These are phyloP conservation scores for Phytopythium montanum DNA, from an alignment of 352 stramenopile genomes.

Conservation along the genomic window DNA sequence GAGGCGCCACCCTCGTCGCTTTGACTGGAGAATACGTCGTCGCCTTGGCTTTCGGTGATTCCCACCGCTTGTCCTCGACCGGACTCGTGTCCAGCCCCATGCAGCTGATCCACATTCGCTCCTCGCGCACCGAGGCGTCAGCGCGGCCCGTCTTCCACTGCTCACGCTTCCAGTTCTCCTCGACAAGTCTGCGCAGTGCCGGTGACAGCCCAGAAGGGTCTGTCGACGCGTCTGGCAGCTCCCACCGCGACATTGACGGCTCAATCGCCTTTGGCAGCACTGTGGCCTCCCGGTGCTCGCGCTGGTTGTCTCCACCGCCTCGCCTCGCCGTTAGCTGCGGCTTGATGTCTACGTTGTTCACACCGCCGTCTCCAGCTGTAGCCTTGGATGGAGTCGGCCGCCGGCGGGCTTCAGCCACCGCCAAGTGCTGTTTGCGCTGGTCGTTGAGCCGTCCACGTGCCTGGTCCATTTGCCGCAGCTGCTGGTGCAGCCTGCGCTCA, in stretches of 20 bases:
- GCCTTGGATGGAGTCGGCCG: neutral
- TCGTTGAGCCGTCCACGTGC: slow-evolving; percentile 38
- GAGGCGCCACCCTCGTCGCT: neutral
- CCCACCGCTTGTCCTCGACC: neutral
- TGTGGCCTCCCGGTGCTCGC: neutral
- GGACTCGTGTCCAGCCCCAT: slow-evolving; percentile 32
- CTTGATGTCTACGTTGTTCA: neutral
- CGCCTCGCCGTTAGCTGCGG: neutral
- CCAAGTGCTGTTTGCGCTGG: slow-evolving; percentile 39
- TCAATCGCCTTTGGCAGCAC: neutral
- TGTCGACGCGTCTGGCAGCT: neutral
- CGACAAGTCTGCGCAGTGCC: slow-evolving; percentile 44
- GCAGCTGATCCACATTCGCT: slow-evolving; percentile 42
- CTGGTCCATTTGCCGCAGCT: slow-evolving; percentile 55
- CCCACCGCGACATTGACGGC: neutral
- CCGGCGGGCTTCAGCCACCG: slow-evolving; percentile 1
- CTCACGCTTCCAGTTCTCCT: slow-evolving; percentile 49
- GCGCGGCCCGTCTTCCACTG: slow-evolving; percentile 14
- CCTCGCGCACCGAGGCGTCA: slow-evolving; percentile 23
- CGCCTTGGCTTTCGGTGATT: neutral
- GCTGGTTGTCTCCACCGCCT: neutral
- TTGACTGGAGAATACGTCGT: neutral
- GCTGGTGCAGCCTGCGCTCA: slow-evolving; percentile 39
- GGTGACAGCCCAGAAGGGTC: slow-evolving; percentile 55
- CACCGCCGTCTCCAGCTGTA: neutral